Evolutionary conservation across 2,329 filamentous ascomycete genomes (phyloP).

Genomic region (Colletotrichum filicis): DNA sequence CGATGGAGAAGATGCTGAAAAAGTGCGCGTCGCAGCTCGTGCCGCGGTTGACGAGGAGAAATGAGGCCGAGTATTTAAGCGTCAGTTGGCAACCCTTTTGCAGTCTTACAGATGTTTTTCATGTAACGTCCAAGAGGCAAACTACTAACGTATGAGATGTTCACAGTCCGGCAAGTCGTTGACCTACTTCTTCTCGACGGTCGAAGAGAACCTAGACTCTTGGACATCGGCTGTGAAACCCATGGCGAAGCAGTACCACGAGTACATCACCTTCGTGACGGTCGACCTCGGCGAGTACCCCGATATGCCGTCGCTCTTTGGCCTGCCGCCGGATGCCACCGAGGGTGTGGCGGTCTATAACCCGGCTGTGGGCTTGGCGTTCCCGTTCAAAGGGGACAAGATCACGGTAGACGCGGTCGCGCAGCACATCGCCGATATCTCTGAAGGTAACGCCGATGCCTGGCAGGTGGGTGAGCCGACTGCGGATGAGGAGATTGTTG

Average conservation of each 20-base stretch:
- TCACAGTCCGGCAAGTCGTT: conserved; percentile 50
- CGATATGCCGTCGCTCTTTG: conserved; percentile 53
- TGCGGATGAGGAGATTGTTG: not conserved
- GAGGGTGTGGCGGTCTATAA: conserved; percentile 57
- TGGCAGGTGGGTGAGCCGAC: conserved; percentile 45
- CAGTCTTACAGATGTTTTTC: not conserved
- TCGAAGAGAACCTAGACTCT: conserved; percentile 43
- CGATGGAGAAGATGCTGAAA: conserved; percentile 51
- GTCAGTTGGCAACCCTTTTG: not conserved
- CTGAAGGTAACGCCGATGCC: conserved; percentile 51
- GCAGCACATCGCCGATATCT: conserved; percentile 56
- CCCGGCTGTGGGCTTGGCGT: conserved; percentile 55
- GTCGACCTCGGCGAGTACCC: conserved; percentile 58
- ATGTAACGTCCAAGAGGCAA: too few relatives aligned
- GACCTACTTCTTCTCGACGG: conserved; percentile 45
- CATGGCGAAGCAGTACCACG: conserved; percentile 55
- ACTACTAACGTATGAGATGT: not conserved
- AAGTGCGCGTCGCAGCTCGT: conserved; percentile 53
- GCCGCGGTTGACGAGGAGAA: conserved; percentile 56
- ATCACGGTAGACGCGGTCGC: conserved; percentile 51
- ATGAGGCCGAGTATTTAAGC: conserved; percentile 49
- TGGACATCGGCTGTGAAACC: conserved; percentile 48
- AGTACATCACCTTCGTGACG: conserved; percentile 60
- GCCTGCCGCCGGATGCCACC: conserved; percentile 41
- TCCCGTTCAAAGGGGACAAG: conserved; percentile 44